Evolutionary conservation across 495 filamentous ascomycete species (phyloP), one percentile per base, ranked within the genome.

Genomic region (Lasiosphaeria ovina): DNA sequence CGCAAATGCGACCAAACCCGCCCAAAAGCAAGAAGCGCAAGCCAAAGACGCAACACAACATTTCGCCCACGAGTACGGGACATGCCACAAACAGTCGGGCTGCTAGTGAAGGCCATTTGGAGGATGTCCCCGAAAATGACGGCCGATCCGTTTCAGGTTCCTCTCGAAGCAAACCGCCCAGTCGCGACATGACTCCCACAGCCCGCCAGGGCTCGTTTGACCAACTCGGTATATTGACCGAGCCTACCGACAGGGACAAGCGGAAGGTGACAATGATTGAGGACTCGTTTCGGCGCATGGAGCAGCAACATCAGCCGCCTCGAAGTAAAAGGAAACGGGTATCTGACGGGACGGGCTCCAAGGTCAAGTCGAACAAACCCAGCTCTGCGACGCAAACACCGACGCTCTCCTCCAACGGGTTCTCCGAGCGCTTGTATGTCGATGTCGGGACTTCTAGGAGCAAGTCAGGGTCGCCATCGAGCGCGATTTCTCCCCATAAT

Each of bases 191-290:
- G 69, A 95, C 91, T 6, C 92, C 91, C 0, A 75, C 78, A 3
- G 76, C 78, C 36, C 77, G 81, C 3, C 78, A 76, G 65, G 83
- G 74, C 58, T 84, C 74, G 66, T 82, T 71, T 60, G 81, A 74
- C 63, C 80, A 66, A 51, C 61, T 78, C 53, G 65, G 82, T 67
- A 74, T 79, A 74, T 51, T 85, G 75, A 65, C 76, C 3, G 91
- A 90, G 67, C 80, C 91, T 5, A 94, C 92, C 5, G 91, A 89
- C 59, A 85, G 93, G 14, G 93, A 97, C 64, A 90, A 90, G 72
- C 84, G 90, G 45, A 97, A 97, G 69, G 84, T 96, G 33, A 87
- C 89, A 17, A 88, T 89, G 71, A 81, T 91, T 14, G 92, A 97
- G 69, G 89, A 90, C 68, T 84, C 83, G 0, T 89, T 90, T 61